A percentile compares a stretch with the other conserved stretches of the same genome.
Evolutionary conservation across 2,329 filamentous ascomycete species (phyloP).

Genomic region (Diatrype stigma): DNA sequence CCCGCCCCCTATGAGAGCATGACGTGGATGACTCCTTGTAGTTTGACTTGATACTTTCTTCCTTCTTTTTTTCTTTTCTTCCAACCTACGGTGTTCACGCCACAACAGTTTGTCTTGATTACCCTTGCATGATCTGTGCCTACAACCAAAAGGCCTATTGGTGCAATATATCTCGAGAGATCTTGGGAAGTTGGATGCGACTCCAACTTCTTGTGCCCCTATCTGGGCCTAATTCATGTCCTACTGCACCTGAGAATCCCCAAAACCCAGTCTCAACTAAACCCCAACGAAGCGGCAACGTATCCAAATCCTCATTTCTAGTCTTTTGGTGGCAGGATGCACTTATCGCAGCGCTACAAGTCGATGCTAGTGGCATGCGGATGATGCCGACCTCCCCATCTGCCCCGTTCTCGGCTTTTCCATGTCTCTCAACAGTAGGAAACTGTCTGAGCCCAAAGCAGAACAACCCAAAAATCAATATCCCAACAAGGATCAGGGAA

Average conservation of each 20-base stretch:
- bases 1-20: too few relatives aligned
- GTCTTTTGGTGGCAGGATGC: neutral
- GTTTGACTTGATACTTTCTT: too few relatives aligned
- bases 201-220: too few relatives aligned
- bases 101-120: too few relatives aligned
- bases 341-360: neutral
- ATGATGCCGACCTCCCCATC: neutral
- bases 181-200: too few relatives aligned
- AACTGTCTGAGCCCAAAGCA: neutral
- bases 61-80: too few relatives aligned
- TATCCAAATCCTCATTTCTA: neutral
- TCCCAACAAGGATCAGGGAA: neutral
- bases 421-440: neutral
- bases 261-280: neutral
- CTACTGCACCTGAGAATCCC: neutral
- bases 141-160: too few relatives aligned
- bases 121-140: too few relatives aligned
- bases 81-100: too few relatives aligned
- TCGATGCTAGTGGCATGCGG: neutral
- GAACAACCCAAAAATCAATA: neutral
- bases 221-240: too few relatives aligned
- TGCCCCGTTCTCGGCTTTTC: neutral
- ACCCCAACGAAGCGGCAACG: neutral
- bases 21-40: too few relatives aligned
- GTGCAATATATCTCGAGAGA: too few relatives aligned